A percentile compares a stretch with the other conserved stretches of the same genome.
phyloP scores from a whole-genome alignment of 768 basidiomycete genomes.

The Serendipita vermifera region DNA sequence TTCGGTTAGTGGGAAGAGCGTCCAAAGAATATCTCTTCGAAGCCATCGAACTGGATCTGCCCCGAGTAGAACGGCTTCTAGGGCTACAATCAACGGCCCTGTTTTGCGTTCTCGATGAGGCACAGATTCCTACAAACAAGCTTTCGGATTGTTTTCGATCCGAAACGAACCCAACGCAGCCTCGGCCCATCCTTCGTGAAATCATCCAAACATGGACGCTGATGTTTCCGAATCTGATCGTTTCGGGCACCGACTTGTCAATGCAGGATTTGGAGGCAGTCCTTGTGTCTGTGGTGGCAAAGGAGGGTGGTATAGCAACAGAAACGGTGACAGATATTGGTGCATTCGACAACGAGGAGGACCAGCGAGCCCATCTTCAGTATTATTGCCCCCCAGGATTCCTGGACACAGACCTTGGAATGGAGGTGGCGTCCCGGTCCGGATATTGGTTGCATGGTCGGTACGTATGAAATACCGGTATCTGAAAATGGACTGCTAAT shows the following conservation, averaged over 20 bases:
- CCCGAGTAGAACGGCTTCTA: not conserved
- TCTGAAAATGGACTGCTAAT: not conserved
- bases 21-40: not conserved
- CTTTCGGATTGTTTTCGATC: not conserved
- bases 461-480: not conserved
- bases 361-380: not conserved
- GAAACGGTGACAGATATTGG: not conserved
- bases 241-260: not conserved
- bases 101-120: not conserved
- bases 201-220: not conserved
- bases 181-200: not conserved
- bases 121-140: not conserved
- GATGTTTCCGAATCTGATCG: not conserved
- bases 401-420: not conserved
- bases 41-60: not conserved
- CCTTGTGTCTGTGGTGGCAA: not conserved
- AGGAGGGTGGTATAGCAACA: not conserved
- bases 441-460: conserved; percentile 3
- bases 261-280: not conserved
- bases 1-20: not conserved
- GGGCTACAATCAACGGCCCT: not conserved
- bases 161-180: not conserved
- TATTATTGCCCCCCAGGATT: not conserved
- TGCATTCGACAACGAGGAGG: not conserved
- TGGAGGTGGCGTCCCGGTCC: not conserved